Conservation (phyloP, 345 rosid species). For the Luvunga scandens region DNA sequence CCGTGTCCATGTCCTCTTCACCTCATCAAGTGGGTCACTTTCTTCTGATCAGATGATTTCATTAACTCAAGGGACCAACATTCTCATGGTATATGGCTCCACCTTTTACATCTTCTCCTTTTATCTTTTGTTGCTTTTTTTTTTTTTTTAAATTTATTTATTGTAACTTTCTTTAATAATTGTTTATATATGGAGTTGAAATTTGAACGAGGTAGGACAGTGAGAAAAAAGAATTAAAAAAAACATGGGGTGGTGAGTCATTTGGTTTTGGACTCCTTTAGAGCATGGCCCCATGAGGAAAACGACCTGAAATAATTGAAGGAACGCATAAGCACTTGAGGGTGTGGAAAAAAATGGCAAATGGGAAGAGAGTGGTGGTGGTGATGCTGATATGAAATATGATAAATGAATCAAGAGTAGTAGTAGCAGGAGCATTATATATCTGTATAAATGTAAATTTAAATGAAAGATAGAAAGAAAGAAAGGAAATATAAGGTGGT, state of each 20-base stretch:
- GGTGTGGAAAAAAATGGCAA: constrained; percentile 10
- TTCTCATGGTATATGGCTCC: constrained; percentile 41
- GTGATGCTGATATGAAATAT: neutral
- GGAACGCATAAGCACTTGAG: constrained; percentile 17
- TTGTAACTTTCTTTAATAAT: neutral
- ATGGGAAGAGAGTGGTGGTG: neutral
- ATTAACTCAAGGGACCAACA: constrained; percentile 40
- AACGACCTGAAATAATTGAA: constrained; percentile 45
- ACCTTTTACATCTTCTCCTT: constrained; percentile 3
- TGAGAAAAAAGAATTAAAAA: neutral
- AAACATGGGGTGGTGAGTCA: constrained; percentile 1
- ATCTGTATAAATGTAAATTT: too few relatives aligned
- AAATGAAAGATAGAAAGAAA: neutral
- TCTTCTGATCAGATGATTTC: constrained; percentile 26
- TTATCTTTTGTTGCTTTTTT: constrained; percentile 5
- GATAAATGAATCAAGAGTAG: neutral
- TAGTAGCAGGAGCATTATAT: neutral
- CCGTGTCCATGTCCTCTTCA: constrained; percentile 20
- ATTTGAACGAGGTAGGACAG: neutral
- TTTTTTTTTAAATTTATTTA: neutral
- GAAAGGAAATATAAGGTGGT: constrained; percentile 27
- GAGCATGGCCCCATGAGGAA: constrained; percentile 31
- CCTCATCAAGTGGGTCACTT: constrained; percentile 29
- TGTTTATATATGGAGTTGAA: neutral
- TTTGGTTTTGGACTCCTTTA: constrained; percentile 20